Conservation (phyloP, 371 early-diverging fungal species). For the Syncephalis plumigaleata region DNA sequence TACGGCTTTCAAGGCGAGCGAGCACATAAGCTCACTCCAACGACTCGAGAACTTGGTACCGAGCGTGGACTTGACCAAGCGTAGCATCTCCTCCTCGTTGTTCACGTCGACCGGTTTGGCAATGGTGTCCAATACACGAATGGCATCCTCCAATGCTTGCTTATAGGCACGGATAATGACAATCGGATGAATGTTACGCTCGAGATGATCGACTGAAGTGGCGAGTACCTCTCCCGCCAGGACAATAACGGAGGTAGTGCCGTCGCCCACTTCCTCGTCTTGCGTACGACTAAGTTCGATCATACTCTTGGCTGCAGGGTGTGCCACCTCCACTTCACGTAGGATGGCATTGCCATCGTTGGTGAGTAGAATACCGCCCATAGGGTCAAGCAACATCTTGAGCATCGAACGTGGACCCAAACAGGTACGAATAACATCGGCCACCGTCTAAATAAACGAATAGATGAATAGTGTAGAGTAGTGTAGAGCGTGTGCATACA, state of each 20-base stretch:
- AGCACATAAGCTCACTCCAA: constrained; percentile 95
- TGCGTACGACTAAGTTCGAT: constrained; percentile 99
- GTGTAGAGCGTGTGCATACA: no score
- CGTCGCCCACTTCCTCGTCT: constrained; percentile 99
- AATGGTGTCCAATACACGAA: constrained; percentile 67
- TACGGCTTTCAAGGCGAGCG: constrained; percentile 92
- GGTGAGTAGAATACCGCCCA: constrained; percentile 99
- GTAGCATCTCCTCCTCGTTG: constrained; percentile 75
- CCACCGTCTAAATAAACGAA: constrained; percentile 58
- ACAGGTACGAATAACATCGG: constrained; percentile 97
- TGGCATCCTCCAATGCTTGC: constrained; percentile 82
- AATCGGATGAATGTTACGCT: constrained; percentile 97
- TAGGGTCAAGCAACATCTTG: constrained; percentile 99
- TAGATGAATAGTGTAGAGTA: no score
- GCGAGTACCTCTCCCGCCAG: constrained; percentile 96
- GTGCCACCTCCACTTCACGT: constrained; percentile 98
- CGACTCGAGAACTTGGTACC: constrained; percentile 95
- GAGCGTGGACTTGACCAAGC: constrained; percentile 79
- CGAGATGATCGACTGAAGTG: constrained; percentile 80
- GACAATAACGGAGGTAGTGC: constrained; percentile 98
- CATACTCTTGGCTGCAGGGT: constrained; percentile 99
- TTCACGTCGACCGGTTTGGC: constrained; percentile 68
- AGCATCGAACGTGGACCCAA: constrained; percentile 99
- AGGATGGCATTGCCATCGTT: constrained; percentile 99
- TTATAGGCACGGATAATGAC: constrained; percentile 89